Base-by-base conservation (phyloP, 495 filamentous ascomycete species). In the Tuber melanosporum region DNA sequence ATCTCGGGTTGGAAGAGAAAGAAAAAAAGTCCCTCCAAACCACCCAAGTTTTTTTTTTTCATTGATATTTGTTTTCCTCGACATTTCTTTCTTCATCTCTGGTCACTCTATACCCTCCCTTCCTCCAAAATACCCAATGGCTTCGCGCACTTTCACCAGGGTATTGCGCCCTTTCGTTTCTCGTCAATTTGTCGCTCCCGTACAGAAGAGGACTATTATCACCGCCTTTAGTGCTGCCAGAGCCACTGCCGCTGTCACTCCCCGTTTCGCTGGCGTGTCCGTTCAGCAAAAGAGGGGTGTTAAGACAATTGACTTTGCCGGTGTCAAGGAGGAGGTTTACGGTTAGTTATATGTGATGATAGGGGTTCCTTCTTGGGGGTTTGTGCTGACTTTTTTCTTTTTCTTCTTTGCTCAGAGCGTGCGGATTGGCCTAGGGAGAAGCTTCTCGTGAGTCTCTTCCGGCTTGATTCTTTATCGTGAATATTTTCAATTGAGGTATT, bases 381-480 rank as follows among this genome's bases (percentile, higher is more conserved):
- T 79, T 84, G 42, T 80, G 57, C 57, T 66, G 14, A 66, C 57
- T 17, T 66, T 32, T 19, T 66, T 66, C 22, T 77, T 74, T 69
- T 52, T 66, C 20, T 77, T 74, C 57, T 52, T 41, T 45, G 36
- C 82, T 47, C 80, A 94, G 95, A 99, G 91, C 94, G 95, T 86
- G 92, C 90, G 80, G 95, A 99, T 88, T 99, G 95, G 95, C 95
- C 95, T 81, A 89, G 91, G 85, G 95, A 98, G 89, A 97, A 97
- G 91, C 92, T 99, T 82, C 87, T 93, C 85, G 92, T 94, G 86
- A 86, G 90, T 90, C 81, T 85, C 78, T 72, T 45, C 19, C 19
- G 74, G 14, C 41, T 49, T 71, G 46, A 71, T 76, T 77, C 42
- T 71, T 70, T 57, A 74, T 36, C 14, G 14, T 66, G 14, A 22